A percentile compares a stretch with the other conserved stretches of the same genome.
Evolutionary conservation across 1,284 basidiomycete genomes (phyloP).

Genomic region (Papiliotrema fonsecae): DNA sequence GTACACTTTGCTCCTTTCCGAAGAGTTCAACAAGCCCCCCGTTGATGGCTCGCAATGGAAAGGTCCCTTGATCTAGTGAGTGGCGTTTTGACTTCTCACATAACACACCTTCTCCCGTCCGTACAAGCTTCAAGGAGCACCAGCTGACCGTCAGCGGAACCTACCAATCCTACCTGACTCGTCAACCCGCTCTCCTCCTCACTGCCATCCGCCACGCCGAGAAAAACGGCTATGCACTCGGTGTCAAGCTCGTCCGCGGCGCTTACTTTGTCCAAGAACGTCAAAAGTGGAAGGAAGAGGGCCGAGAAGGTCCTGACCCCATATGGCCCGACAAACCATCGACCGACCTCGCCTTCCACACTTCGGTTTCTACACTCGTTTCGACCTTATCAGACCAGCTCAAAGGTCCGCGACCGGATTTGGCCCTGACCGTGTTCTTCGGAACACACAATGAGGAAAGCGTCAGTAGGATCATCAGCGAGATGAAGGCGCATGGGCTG

Average conservation of each 20-base stretch:
- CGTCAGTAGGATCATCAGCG: conserved; percentile 58
- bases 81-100: neutral
- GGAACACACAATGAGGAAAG: conserved; percentile 80
- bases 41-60: conserved; percentile 13
- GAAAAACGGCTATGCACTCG: conserved; percentile 68
- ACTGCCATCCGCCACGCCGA: conserved; percentile 67
- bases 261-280: conserved; percentile 81
- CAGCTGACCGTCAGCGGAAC: conserved; percentile 55
- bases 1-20: conserved; percentile 66
- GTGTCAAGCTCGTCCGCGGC: conserved; percentile 90
- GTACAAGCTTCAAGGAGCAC: neutral
- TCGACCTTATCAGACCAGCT: conserved; percentile 54
- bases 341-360: conserved; percentile 76
- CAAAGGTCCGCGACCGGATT: conserved; percentile 48
- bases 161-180: conserved; percentile 76
- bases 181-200: conserved; percentile 58
- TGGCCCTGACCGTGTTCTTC: conserved; percentile 67
- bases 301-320: conserved; percentile 40
- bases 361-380: conserved; percentile 61
- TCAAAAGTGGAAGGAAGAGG: conserved; percentile 38
- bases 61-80: conserved; percentile 37
- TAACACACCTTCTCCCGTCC: neutral
- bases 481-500: conserved; percentile 59
- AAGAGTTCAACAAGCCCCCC: conserved; percentile 62
- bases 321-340: conserved; percentile 54